Conservation (phyloP, 176 grass and related monocot species). For the Rhynchospora breviuscula region DNA sequence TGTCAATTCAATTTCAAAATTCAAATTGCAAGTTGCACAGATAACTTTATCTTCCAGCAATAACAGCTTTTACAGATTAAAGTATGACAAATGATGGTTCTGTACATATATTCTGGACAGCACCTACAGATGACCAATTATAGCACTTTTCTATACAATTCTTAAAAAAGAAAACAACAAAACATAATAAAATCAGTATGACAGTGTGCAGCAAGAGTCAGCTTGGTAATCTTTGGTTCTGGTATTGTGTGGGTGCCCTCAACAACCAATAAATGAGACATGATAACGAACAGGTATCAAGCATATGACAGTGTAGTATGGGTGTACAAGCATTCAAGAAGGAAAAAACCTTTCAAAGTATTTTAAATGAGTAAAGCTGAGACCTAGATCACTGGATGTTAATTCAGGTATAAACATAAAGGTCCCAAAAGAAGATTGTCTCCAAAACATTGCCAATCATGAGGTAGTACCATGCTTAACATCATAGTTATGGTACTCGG, state of each 20-base stretch:
- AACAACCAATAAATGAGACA: background rate
- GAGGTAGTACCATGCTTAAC: background rate
- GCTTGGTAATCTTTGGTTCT: background rate
- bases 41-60: constrained; percentile 10
- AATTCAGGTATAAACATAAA: background rate
- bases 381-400: background rate
- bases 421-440: background rate
- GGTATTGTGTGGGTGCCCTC: background rate
- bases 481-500: background rate
- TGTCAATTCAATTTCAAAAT: constrained; percentile 28
- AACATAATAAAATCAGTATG: background rate
- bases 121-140: background rate
- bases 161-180: background rate
- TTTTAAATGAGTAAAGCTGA: background rate
- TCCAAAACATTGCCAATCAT: background rate
- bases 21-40: constrained; percentile 10
- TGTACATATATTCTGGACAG: background rate
- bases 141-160: background rate
- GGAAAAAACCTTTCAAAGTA: background rate
- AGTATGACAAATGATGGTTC: background rate
- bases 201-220: background rate
- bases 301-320: background rate
- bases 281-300: background rate
- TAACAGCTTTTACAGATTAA: constrained; percentile 1
- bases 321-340: background rate